phyloP scores from a whole-genome alignment of 2,329 filamentous ascomycete genomes.

The Aspergillus pseudotamarii region DNA sequence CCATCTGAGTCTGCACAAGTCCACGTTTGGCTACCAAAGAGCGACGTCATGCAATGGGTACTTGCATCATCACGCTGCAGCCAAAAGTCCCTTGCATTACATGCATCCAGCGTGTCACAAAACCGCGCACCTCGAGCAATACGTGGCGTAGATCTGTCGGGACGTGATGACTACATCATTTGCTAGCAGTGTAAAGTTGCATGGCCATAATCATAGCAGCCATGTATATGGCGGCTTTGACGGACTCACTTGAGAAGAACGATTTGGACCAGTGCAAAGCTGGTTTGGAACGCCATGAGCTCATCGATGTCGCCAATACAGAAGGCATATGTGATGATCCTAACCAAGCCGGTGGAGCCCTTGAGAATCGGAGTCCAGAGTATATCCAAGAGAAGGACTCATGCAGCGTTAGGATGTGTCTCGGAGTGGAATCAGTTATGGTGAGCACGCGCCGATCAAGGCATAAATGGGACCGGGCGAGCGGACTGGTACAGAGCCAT shows the following conservation, averaged over 20 bases:
- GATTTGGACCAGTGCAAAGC: slow-evolving; percentile 51
- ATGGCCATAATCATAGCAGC: slow-evolving; percentile 43
- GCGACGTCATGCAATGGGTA: no score
- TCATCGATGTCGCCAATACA: slow-evolving; percentile 45
- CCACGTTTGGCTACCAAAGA: no score
- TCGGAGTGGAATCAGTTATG: no score
- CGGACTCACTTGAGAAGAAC: slow-evolving; percentile 26
- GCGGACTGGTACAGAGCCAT: no score
- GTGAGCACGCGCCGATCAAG: slow-evolving; percentile 23
- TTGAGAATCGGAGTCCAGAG: slow-evolving; percentile 53
- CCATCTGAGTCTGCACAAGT: no score
- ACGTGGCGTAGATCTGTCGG: slow-evolving; percentile 44
- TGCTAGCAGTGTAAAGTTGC: slow-evolving; percentile 41
- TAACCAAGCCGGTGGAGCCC: slow-evolving; percentile 50
- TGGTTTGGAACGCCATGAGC: slow-evolving; percentile 43
- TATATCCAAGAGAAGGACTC: slow-evolving; percentile 52
- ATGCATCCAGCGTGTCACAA: no score
- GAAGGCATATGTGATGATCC: slow-evolving; percentile 49
- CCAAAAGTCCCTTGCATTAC: no score
- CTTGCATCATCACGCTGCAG: no score
- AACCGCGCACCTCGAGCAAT: slow-evolving; percentile 27
- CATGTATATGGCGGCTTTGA: slow-evolving; percentile 49
- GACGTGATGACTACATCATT: slow-evolving; percentile 36
- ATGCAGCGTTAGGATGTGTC: background rate
- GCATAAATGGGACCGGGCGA: slow-evolving; percentile 19